Conservation (phyloP, 108 stramenopile genomes). For the Skeletonema menzelii region DNA sequence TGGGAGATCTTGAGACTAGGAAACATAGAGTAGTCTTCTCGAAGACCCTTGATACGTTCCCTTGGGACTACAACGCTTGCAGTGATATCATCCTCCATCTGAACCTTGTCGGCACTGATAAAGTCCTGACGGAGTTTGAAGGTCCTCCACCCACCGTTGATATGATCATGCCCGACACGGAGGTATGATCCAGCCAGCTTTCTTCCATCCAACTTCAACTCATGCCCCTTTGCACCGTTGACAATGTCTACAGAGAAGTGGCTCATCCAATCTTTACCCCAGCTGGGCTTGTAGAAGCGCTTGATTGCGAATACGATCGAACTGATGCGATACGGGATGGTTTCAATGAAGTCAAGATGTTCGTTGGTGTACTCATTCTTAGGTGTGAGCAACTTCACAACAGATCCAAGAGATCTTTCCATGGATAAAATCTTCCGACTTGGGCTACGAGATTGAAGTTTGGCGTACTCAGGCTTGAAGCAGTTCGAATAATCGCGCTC, state of each 20-base stretch:
- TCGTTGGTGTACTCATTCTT: slow-evolving; percentile 54
- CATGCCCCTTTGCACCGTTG: slow-evolving; percentile 57
- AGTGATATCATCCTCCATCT: slow-evolving; percentile 69
- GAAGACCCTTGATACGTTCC: slow-evolving; percentile 47
- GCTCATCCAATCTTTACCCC: slow-evolving; percentile 48
- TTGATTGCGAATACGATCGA: slow-evolving; percentile 64
- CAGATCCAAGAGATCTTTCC: slow-evolving; percentile 53
- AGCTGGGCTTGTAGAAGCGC: slow-evolving; percentile 48
- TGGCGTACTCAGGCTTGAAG: slow-evolving; percentile 43
- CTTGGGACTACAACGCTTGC: slow-evolving; percentile 60
- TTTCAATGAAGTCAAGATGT: slow-evolving; percentile 47
- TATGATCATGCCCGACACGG: slow-evolving; percentile 45
- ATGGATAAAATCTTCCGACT: slow-evolving; percentile 37
- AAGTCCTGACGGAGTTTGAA: slow-evolving; percentile 63
- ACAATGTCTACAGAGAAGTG: slow-evolving; percentile 58
- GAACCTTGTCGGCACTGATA: slow-evolving; percentile 54
- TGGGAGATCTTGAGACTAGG: slow-evolving; percentile 51
- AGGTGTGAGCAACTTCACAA: slow-evolving; percentile 58
- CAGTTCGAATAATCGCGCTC: slow-evolving; percentile 51
- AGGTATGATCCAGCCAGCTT: slow-evolving; percentile 57
- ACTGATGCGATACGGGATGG: slow-evolving; percentile 49
- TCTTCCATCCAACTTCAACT: slow-evolving; percentile 51
- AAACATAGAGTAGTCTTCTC: slow-evolving; percentile 44
- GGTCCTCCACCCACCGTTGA: slow-evolving; percentile 52
- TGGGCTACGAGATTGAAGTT: slow-evolving; percentile 27